These are phyloP conservation scores for Erigeron canadensis DNA, from an alignment of 129 eudicot species.

Conservation along the genomic window DNA sequence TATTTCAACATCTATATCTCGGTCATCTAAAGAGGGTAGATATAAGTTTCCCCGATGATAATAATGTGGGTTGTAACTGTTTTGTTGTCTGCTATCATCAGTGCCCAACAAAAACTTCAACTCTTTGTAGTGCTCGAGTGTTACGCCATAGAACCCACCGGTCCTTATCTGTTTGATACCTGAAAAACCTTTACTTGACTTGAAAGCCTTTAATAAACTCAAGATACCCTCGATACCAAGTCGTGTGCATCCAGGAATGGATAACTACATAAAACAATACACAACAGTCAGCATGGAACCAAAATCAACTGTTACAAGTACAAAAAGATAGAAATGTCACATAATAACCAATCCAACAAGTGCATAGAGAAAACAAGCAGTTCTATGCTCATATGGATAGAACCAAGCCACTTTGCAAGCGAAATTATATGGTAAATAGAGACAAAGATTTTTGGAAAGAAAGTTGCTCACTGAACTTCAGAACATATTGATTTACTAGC, in stretches of 20 bases:
- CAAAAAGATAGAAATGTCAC: not conserved
- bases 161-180: slow-evolving; percentile 70
- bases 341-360: not conserved
- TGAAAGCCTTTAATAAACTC: slow-evolving; percentile 43
- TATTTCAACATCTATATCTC: slow-evolving; percentile 69
- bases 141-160: slow-evolving; percentile 68
- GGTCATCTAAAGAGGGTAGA: slow-evolving; percentile 63
- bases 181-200: slow-evolving; percentile 27
- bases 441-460: not conserved
- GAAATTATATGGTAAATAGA: no score
- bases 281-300: slow-evolving; percentile 8
- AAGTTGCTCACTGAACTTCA: not conserved
- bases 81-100: slow-evolving; percentile 27
- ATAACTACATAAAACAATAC: slow-evolving; percentile 42
- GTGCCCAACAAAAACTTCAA: slow-evolving; percentile 48
- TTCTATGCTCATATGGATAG: not conserved
- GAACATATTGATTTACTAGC: not conserved
- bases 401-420: not conserved
- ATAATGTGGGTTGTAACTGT: slow-evolving; percentile 43
- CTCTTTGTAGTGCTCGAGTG: slow-evolving; percentile 63
- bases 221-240: slow-evolving; percentile 63
- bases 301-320: not conserved
- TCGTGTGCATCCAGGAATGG: slow-evolving; percentile 80
- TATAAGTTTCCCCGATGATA: slow-evolving; percentile 48
- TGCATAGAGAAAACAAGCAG: not conserved